These are phyloP conservation scores for Cymodocea nodosa DNA, from an alignment of 116 monocot genomes.

Conservation along the genomic window DNA sequence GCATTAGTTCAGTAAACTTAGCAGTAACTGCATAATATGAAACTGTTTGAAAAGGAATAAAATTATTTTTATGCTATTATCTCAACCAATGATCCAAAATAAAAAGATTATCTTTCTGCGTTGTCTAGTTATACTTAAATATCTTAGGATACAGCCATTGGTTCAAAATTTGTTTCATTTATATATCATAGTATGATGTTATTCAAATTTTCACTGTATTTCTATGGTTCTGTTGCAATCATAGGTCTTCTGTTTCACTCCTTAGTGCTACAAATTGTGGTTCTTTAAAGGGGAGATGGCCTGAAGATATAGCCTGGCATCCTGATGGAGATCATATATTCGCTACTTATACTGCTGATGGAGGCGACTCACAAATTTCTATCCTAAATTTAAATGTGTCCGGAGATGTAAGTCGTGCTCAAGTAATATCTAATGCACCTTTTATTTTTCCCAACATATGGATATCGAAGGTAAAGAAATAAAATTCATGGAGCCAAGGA, in stretches of 20 bases:
- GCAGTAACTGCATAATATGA: too few relatives aligned
- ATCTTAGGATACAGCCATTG: neutral
- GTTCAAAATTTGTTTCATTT: neutral
- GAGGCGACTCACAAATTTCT: conserved; percentile 68
- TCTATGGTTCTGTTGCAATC: neutral
- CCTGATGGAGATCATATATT: conserved; percentile 66
- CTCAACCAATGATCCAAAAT: neutral
- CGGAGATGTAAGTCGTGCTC: conserved; percentile 22
- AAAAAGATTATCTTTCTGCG: neutral
- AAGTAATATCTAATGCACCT: neutral
- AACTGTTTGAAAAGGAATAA: too few relatives aligned
- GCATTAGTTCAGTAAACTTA: too few relatives aligned
- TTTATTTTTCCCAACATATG: neutral
- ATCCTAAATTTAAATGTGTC: conserved; percentile 42
- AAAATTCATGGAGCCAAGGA: too few relatives aligned
- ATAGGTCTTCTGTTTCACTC: conserved; percentile 42
- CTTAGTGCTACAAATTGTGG: conserved; percentile 49
- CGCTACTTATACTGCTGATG: conserved; percentile 71
- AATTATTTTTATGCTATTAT: too few relatives aligned
- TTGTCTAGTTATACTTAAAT: neutral
- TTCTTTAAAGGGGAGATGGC: conserved; percentile 75
- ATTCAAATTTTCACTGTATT: neutral
- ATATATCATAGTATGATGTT: neutral
- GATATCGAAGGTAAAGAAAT: too few relatives aligned
- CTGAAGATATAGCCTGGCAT: conserved; percentile 88